Conservation (phyloP, 306 rosid species). For the Lithocarpus polystachyus region DNA sequence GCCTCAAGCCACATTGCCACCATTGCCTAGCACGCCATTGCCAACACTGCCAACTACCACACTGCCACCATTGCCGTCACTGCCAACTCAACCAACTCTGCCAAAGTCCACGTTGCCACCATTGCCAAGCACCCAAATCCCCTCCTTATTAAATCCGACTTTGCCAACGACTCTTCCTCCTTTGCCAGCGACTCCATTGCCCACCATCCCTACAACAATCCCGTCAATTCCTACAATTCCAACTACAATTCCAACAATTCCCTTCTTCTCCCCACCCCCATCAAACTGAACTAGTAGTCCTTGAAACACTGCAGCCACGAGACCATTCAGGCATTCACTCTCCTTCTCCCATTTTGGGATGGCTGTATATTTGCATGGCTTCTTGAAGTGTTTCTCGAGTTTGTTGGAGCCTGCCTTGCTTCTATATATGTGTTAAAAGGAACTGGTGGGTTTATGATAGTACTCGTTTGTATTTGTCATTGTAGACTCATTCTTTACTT, state of each 20-base stretch:
- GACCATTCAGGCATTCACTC: background rate
- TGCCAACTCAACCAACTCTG: conserved; percentile 7
- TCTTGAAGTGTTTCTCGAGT: no score
- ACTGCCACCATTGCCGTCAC: conserved; percentile 1
- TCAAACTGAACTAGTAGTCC: conserved; percentile 18
- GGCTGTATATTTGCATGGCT: background rate
- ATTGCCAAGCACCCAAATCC: conserved; percentile 7
- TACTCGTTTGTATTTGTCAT: background rate
- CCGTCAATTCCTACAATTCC: conserved; percentile 4
- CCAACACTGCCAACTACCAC: background rate
- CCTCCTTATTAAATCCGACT: background rate
- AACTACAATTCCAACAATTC: conserved; percentile 17
- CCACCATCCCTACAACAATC: conserved; percentile 15
- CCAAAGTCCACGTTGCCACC: conserved; percentile 31
- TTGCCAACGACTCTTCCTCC: conserved; percentile 27
- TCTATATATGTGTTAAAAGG: background rate
- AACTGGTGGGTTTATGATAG: background rate
- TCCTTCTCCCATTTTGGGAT: background rate
- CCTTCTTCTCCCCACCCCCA: conserved; percentile 22
- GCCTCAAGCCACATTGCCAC: conserved; percentile 7
- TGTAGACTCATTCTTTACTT: background rate
- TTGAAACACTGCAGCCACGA: background rate
- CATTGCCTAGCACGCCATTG: background rate
- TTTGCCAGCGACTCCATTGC: conserved; percentile 17
- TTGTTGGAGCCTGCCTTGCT: no score